These are phyloP conservation scores for Zizania latifolia DNA, from an alignment of 176 grass and related monocot genomes.

Conservation along the genomic window DNA sequence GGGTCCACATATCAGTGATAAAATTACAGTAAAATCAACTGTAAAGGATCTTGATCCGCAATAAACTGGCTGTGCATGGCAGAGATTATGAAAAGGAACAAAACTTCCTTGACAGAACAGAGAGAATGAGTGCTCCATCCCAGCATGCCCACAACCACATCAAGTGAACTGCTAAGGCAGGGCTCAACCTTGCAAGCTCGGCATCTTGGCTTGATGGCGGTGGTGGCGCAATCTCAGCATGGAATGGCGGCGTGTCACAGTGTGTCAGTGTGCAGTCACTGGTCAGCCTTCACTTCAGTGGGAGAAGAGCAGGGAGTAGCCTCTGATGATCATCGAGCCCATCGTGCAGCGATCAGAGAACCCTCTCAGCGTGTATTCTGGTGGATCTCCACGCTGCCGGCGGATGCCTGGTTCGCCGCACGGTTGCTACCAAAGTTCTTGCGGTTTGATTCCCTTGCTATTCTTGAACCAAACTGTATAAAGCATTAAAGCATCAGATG, in stretches of 20 bases:
- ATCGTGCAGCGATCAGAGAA: neutral
- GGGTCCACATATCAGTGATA: too few species aligned
- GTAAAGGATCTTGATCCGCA: too few species aligned
- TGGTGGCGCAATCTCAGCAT: neutral
- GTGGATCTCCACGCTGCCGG: slow-evolving; percentile 70
- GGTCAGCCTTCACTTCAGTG: neutral
- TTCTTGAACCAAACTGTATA: slow-evolving; percentile 81
- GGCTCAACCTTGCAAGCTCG: neutral
- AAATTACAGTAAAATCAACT: too few species aligned
- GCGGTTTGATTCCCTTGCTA: slow-evolving; percentile 83
- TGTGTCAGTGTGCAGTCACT: too few species aligned
- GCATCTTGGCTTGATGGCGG: too few species aligned
- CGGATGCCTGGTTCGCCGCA: slow-evolving; percentile 77
- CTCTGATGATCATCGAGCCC: neutral
- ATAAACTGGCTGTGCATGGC: too few species aligned
- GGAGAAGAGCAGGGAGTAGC: neutral
- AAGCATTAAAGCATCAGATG: neutral
- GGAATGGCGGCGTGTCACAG: too few species aligned
- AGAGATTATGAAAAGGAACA: neutral
- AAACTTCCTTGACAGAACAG: neutral
- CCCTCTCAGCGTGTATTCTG: slow-evolving; percentile 12
- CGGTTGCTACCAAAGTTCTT: slow-evolving; percentile 89
- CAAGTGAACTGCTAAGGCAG: neutral
- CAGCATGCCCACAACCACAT: neutral
- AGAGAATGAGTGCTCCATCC: neutral